Percentiles rank a stretch among this genome's conserved stretches.
Conservation (phyloP, 2,329 filamentous ascomycete species). For the Colletotrichum coccodes region DNA sequence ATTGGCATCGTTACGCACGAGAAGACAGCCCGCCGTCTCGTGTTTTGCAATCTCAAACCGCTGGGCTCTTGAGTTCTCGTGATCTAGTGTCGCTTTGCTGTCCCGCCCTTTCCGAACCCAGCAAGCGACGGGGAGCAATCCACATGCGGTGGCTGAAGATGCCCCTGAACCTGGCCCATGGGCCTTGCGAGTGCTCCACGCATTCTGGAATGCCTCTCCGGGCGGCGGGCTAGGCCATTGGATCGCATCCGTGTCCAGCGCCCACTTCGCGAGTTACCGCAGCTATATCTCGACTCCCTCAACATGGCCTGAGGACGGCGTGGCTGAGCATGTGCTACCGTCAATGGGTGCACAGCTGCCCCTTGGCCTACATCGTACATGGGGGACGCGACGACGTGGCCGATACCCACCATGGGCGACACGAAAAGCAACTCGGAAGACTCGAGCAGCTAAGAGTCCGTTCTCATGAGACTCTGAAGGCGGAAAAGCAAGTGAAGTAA, state of each 20-base stretch:
- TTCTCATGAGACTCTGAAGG: neutral
- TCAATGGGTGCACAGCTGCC: neutral
- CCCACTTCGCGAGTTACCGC: conserved; percentile 3
- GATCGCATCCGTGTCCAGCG: neutral
- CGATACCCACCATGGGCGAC: neutral
- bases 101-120: conserved; percentile 31
- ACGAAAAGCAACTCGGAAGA: neutral
- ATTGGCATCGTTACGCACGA: conserved; percentile 13
- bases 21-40: neutral
- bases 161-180: conserved; percentile 21
- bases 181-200: conserved; percentile 23
- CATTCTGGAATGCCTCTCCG: conserved; percentile 22
- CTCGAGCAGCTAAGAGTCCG: neutral
- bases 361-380: neutral
- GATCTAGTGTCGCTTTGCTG: conserved; percentile 2
- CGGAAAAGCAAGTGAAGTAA: conserved; percentile 19
- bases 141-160: conserved; percentile 13
- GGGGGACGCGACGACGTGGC: neutral
- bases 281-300: neutral
- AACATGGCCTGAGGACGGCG: conserved; percentile 3
- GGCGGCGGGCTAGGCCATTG: conserved; percentile 12
- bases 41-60: conserved; percentile 1
- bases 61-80: neutral
- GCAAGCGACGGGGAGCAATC: conserved; percentile 2
- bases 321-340: conserved; percentile 27